Evolutionary conservation across 441 rosid genomes (phyloP).

Genomic region (Pelargonium citronellum): DNA sequence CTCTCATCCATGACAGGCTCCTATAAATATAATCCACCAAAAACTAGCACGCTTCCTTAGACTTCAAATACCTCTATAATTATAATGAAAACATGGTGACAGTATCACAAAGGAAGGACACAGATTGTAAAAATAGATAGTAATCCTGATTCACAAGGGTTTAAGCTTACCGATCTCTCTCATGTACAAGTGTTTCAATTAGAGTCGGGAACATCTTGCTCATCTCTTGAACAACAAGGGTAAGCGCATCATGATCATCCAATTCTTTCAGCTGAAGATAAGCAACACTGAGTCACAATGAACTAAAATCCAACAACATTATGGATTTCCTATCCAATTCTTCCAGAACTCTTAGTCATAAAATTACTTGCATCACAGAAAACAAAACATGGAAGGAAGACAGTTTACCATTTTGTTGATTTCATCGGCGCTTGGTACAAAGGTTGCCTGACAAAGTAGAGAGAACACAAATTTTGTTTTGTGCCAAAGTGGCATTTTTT

Average conservation of each 20-base stretch:
- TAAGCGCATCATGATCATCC: constrained; percentile 62
- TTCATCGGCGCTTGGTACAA: constrained; percentile 74
- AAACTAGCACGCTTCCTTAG: neutral
- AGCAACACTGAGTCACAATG: constrained; percentile 14
- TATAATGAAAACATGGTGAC: neutral
- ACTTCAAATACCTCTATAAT: neutral
- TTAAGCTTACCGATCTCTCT: constrained; percentile 74
- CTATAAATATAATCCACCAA: neutral
- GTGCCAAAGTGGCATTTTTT: constrained; percentile 91
- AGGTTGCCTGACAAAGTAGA: constrained; percentile 70
- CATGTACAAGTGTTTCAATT: constrained; percentile 82
- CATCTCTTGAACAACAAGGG: constrained; percentile 82
- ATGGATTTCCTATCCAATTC: neutral
- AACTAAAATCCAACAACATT: constrained; percentile 13
- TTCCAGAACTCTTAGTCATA: neutral
- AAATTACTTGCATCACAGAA: neutral
- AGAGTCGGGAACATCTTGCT: constrained; percentile 70
- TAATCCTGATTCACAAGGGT: constrained; percentile 16
- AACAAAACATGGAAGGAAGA: neutral
- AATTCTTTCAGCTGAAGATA: constrained; percentile 49
- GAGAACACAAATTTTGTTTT: constrained; percentile 65
- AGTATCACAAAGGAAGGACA: neutral
- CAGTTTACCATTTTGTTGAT: constrained; percentile 74
- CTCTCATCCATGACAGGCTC: neutral
- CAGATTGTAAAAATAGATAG: neutral